phyloP scores from a whole-genome alignment of 2,329 filamentous ascomycete genomes.

The Tolypocladium inflatum region DNA sequence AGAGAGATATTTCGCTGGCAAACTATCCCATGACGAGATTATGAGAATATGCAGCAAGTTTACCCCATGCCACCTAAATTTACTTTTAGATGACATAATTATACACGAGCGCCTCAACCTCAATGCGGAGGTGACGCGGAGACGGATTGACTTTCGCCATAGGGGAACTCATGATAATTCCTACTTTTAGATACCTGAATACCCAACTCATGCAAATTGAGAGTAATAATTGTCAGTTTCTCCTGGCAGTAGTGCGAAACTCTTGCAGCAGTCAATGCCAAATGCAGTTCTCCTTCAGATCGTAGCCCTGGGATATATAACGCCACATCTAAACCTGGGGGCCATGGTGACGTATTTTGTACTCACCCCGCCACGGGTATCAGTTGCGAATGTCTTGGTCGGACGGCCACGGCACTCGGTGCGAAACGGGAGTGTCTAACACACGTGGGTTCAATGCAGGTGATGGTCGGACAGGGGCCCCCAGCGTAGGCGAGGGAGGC shows the following conservation, averaged over 20 bases:
- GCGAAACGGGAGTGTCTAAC: background rate
- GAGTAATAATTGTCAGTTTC: background rate
- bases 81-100: background rate
- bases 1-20: background rate
- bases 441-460: background rate
- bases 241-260: no score
- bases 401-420: background rate
- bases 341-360: background rate
- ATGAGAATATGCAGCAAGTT: no score
- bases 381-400: background rate
- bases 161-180: no score
- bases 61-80: background rate
- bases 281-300: background rate
- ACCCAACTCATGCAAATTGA: no score
- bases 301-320: background rate
- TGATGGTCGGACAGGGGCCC: background rate
- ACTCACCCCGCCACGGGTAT: background rate
- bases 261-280: background rate
- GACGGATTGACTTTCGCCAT: background rate
- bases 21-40: no score
- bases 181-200: no score
- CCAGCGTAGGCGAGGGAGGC: background rate
- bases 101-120: background rate
- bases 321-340: background rate
- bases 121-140: background rate